Evolutionary conservation across 2,329 filamentous ascomycete genomes (phyloP).

Genomic region (Exophiala sideris): DNA sequence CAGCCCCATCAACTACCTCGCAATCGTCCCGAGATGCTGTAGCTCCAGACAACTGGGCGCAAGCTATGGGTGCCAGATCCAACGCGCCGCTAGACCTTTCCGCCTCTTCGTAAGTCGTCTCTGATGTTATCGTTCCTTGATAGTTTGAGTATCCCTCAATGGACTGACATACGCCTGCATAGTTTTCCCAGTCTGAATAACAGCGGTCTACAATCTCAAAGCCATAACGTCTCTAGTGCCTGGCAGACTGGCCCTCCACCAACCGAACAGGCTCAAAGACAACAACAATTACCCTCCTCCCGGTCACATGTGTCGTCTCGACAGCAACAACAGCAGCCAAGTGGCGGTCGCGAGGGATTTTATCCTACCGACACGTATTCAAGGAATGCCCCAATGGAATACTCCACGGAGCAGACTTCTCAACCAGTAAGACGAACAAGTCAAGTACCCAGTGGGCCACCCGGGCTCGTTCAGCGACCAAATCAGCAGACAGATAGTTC

Average conservation of each 20-base stretch:
- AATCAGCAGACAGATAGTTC: slow-evolving; percentile 18
- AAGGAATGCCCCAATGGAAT: slow-evolving; percentile 25
- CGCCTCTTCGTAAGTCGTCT: slow-evolving; percentile 21
- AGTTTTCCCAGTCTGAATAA: slow-evolving; percentile 28
- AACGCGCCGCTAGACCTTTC: slow-evolving; percentile 27
- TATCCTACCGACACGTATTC: slow-evolving; percentile 26
- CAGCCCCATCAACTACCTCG: slow-evolving; percentile 5
- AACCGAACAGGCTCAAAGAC: slow-evolving; percentile 22
- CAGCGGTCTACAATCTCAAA: slow-evolving; percentile 23
- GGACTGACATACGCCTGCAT: not conserved
- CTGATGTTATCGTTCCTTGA: not conserved
- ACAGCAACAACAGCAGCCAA: slow-evolving; percentile 19
- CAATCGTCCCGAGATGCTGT: slow-evolving; percentile 21
- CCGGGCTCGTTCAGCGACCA: slow-evolving; percentile 22
- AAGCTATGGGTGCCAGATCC: slow-evolving; percentile 26
- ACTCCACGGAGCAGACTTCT: slow-evolving; percentile 16
- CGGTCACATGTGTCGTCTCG: slow-evolving; percentile 17
- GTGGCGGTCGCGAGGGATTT: slow-evolving; percentile 15
- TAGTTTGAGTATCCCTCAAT: not conserved
- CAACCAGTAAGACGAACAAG: slow-evolving; percentile 20
- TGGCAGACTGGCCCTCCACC: slow-evolving; percentile 29
- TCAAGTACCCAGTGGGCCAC: slow-evolving; percentile 23
- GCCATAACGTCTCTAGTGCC: slow-evolving; percentile 23
- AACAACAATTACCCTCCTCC: slow-evolving; percentile 18
- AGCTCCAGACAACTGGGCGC: slow-evolving; percentile 27